Evolutionary conservation across 345 rosid genomes (phyloP), one percentile per base, ranked within the genome.

Genomic region (Hibiscus syriacus): DNA sequence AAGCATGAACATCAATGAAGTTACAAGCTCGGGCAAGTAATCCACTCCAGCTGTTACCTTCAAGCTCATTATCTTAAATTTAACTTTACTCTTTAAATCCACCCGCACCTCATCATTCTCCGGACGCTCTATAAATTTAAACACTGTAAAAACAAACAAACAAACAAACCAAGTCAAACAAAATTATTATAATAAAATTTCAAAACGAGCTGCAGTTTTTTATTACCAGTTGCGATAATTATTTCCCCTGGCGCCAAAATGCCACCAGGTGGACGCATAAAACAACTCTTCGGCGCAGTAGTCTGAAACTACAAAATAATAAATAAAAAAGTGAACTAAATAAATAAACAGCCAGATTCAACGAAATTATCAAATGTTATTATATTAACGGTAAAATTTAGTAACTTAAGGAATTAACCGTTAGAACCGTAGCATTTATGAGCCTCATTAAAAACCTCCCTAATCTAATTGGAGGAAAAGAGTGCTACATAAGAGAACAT

Each of bases 261-360:
- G 45, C 94, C 95, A 39, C 98, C 98, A 0, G 97, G 97, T 26
- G 99, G 97, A 49, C 96, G 87, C 98, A 94, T 94, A 76, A 80
- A 91, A 76, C 99, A 94, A 71, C 99, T 94, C 73, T 91, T 94
- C 0, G 96, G 99, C 12, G 92, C 96, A 29, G 98, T 94, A 23
- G 97, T 93, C 86, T 94, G 99, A 63, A 94, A 94, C 99, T 94
- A 41, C 2, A 57, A 68, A 12, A 48, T 72, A 48, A 50, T 46
- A 62, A 67, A 22, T 46, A 29, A 8, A 55, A 5, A 7, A 50
- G 11, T 19, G 6, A 50, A 50, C 3, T 50, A 50, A 50, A 20
- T 20, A 19, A 58, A 56, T 13, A 32, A 17, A 34, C 3, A 53
- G 23, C 14, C 41, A 36, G 25, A 41, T 12, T 22, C 32, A 63